Base-by-base conservation (phyloP, 257 asterid genomes). In the Cruciata laevipes region DNA sequence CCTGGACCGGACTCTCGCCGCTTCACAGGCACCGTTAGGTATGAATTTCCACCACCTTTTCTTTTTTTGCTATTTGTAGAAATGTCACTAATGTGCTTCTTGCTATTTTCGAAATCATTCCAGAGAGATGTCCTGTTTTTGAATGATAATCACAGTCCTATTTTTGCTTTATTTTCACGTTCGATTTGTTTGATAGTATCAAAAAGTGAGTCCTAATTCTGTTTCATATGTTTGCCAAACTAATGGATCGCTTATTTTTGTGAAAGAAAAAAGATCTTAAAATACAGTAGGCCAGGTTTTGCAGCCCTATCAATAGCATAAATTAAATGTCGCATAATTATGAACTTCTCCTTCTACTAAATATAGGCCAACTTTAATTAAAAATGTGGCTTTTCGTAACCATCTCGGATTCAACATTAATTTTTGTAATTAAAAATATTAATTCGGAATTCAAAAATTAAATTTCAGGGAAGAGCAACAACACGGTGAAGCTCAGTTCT, bases 1-100 rank as follows among this genome's bases (percentile, higher is more conserved):
- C 64, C 60, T 90, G 53, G 76, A 67, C 67, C 68, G 76, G 75
- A 80, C 90, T 17, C 80, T 88, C 20, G 74, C 86, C 16, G 82
- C 90, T 74, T 78, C 89, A 64, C 83, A 75, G 37, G 74, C 77
- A 35, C 79, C 87, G 40, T 73, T 71, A 37, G 91, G 97, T 90
- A 63, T 25, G 2, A 37, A 11, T 3, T 42, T 42, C 14, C 51
- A 13, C 18, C 55, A 47, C 55, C 55, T 47, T 47, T 47, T 47
- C 0, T 3, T 47, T 47, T 5, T 14, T 53, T n/a, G 20, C 25
- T 16, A 6, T 24, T 4, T 32, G n/a, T 12, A 2, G 18, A 21
- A 24, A 30, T 31, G 37, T 38, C 44, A 38, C 44, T 32, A 6
- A 32, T 32, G 2, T 38, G 47, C 47, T 9, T 40, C 47, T 40